Evolutionary conservation across 768 basidiomycete genomes (phyloP).

Genomic region (Xanthoconium stramineum): DNA sequence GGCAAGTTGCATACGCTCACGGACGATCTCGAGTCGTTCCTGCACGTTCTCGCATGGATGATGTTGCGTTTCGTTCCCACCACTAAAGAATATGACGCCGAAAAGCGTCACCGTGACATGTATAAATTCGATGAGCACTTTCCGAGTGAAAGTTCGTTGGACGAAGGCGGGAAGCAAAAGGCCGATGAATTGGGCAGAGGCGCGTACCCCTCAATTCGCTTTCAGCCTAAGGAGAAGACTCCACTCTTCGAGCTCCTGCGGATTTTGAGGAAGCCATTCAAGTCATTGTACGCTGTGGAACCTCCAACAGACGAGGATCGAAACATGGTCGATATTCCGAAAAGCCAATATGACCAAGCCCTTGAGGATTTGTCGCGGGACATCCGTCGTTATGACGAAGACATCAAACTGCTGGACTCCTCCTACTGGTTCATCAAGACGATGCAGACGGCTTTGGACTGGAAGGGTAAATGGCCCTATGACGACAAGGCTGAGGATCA

Average conservation of each 20-base stretch:
- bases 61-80: neutral
- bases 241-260: neutral
- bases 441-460: too few species aligned
- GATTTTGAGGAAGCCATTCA: neutral
- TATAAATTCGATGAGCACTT: neutral
- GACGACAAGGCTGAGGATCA: too few species aligned
- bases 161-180: neutral
- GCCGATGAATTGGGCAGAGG: neutral
- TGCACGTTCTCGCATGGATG: constrained; percentile 11
- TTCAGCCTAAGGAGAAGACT: neutral
- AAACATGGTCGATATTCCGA: neutral
- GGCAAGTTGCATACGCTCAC: constrained; percentile 19
- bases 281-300: neutral
- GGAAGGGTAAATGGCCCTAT: too few species aligned
- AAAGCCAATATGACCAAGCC: too few species aligned
- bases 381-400: too few species aligned
- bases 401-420: too few species aligned
- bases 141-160: neutral
- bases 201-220: neutral
- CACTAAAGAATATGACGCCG: neutral
- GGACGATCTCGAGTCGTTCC: constrained; percentile 34
- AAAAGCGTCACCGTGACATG: neutral
- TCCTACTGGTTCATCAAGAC: too few species aligned
- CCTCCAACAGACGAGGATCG: neutral
- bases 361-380: too few species aligned